Conservation (phyloP, 2,329 filamentous ascomycete genomes). For the Botryotinia calthae region DNA sequence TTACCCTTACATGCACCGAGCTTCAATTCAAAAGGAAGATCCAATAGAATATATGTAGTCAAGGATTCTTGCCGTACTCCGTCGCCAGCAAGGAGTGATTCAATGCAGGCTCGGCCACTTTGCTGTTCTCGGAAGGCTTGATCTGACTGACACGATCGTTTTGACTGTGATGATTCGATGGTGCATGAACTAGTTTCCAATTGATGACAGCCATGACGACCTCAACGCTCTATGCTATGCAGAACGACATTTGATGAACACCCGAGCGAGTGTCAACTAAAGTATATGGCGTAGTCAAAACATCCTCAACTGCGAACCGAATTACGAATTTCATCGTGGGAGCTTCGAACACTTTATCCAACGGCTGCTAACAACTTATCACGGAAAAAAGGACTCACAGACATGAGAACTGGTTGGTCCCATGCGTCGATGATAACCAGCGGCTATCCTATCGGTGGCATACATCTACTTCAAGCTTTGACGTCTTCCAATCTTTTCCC, state of each 20-base stretch:
- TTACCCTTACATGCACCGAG: not conserved
- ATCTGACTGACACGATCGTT: not conserved
- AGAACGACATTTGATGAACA: not conserved
- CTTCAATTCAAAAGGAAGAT: not conserved
- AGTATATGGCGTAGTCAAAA: not conserved
- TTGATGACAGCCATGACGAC: not conserved
- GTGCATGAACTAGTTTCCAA: not conserved
- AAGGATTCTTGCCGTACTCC: not conserved
- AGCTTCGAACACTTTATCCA: not conserved
- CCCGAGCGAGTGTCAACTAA: not conserved
- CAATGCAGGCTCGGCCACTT: not conserved
- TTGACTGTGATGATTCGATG: not conserved
- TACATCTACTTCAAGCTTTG: not conserved
- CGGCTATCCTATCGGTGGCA: not conserved
- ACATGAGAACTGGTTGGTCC: not conserved
- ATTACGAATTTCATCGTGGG: not conserved
- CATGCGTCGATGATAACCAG: not conserved
- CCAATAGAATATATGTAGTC: not conserved
- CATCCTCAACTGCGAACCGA: not conserved
- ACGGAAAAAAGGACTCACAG: not conserved
- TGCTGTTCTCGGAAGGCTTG: not conserved
- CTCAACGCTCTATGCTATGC: not conserved
- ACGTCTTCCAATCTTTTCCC: not conserved
- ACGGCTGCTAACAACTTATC: not conserved
- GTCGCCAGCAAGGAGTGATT: not conserved